Evolutionary conservation across 2,329 filamentous ascomycete species (phyloP), one percentile per base, ranked within the genome.

Genomic region (Sporothrix pseudoabietina): DNA sequence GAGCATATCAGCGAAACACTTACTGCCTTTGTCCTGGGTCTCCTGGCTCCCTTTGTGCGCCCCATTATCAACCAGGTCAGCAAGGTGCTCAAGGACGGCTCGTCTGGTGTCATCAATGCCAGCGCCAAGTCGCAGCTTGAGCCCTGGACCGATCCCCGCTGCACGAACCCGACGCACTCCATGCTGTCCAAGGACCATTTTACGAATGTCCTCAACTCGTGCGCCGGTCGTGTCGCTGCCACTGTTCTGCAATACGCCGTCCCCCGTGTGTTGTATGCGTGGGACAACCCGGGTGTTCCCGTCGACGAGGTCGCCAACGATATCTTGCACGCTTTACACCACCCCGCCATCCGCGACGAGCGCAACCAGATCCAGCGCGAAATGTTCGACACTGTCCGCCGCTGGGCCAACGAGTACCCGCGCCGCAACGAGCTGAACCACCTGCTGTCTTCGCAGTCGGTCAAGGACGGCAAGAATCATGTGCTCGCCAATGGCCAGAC

Each of bases 1-100:
- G 95, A 98, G 76, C 95, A 94, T 78, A 97, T 99, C 78, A 93
- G 92, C 72, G 96, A 99, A 83, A 95, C 92, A 1, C 85, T 99
- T 55, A 97, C 95, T 0, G 87, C 97, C 7, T 98, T 98, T 80
- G 89, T 99, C 69, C 87, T 99, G 75, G 94, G 94, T 6, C 87
- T 99, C 0, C 87, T 99, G 22, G 93, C 96, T 0, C 96, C 96
- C 0, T 98, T 97, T 81, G 88, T 99, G 75, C 90, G 94, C 72
- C 96, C 96, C 12, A 91, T 99, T 79, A 98, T 99, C 81, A 92
- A 91, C 71, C 89, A 92, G 71, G 94, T 95, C 5, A 95, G 94
- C 30, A 90, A 94, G 79, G 89, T 90, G 47, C 86, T 99, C 35
- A 97, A 98, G 83, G 88, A 91, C 32, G 95, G 96, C 4, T 97